Evolutionary conservation across 495 filamentous ascomycete species (phyloP), one percentile per base, ranked within the genome.

Genomic region (Recurvomyces mirabilis): DNA sequence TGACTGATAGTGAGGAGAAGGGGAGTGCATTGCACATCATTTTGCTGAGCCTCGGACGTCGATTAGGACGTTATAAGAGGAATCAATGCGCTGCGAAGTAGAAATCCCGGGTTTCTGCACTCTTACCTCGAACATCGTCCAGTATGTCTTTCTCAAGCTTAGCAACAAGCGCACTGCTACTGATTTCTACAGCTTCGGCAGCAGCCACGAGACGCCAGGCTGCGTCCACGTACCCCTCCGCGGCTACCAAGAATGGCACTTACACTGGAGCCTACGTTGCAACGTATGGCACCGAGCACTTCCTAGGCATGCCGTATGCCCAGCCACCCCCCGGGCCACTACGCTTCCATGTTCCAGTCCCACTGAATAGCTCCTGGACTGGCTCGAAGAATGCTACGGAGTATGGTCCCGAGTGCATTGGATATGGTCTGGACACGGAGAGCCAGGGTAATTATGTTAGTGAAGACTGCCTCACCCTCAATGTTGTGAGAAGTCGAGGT

Each of bases 241-340:
- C 21, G 18, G 21, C 20, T 23, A 51, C 56, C 15, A 53, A 46
- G 20, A 72, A 72, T 51, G 70, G 68, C 28, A 72, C 67, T 1
- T 66, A 68, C 30, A 35, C 41, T 17, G 74, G 72, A 4, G 49
- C 54, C 2, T 55, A 65, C 32, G 51, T 65, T 19, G 39, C 62
- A 3, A 34, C 48, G 21, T 75, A 65, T 53, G 43, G 68, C 21
- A 70, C 74, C 52, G 68, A 74, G 35, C 53, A 63, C 23, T 79
- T 78, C 53, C 64, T 78, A 5, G 73, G 70, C 2, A 70, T 79
- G 4, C 71, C 73, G 0, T 78, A 71, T 53, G 73, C 70, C 2
- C 56, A 68, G 34, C 68, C 69, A 24, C 71, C 73, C 0, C 37
- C 72, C 2, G 66, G 65, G 4, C 26, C 60, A 26, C 58, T 72